Conservation (phyloP, 345 rosid genomes). For the Moringa oleifera region DNA sequence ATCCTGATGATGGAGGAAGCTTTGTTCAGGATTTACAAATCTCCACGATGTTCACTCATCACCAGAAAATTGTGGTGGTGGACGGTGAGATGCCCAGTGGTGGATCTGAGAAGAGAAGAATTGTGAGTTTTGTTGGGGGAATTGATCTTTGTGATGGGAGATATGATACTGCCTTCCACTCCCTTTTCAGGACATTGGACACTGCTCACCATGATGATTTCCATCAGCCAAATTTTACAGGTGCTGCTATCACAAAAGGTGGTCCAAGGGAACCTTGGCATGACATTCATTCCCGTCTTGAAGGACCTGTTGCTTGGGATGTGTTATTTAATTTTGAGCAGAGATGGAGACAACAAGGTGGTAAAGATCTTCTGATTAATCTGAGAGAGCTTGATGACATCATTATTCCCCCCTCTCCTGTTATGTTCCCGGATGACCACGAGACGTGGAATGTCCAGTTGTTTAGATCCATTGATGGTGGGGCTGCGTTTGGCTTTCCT, state of each 20-base stretch:
- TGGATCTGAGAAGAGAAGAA: constrained; percentile 56
- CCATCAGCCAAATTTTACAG: constrained; percentile 90
- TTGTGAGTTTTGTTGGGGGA: constrained; percentile 95
- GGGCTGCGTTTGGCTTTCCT: constrained; percentile 97
- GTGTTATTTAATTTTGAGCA: constrained; percentile 92
- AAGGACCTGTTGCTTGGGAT: constrained; percentile 99
- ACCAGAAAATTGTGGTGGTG: constrained; percentile 95
- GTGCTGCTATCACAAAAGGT: constrained; percentile 79
- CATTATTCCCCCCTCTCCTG: constrained; percentile 90
- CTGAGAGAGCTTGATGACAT: constrained; percentile 76
- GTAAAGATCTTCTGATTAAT: constrained; percentile 67
- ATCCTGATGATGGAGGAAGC: constrained; percentile 99
- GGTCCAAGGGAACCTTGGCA: constrained; percentile 99
- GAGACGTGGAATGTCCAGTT: constrained; percentile 92
- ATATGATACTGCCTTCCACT: constrained; percentile 86
- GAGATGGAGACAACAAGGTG: constrained; percentile 95
- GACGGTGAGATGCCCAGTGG: constrained; percentile 73
- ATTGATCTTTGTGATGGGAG: constrained; percentile 98
- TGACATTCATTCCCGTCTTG: constrained; percentile 91
- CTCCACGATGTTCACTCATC: constrained; percentile 98
- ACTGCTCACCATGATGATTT: constrained; percentile 96
- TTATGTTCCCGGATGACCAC: constrained; percentile 63
- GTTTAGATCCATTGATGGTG: constrained; percentile 97
- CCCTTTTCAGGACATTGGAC: constrained; percentile 91
- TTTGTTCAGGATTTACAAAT: constrained; percentile 76